phyloP scores from a whole-genome alignment of 2,329 filamentous ascomycete genomes.

The Massarina eburnea region DNA sequence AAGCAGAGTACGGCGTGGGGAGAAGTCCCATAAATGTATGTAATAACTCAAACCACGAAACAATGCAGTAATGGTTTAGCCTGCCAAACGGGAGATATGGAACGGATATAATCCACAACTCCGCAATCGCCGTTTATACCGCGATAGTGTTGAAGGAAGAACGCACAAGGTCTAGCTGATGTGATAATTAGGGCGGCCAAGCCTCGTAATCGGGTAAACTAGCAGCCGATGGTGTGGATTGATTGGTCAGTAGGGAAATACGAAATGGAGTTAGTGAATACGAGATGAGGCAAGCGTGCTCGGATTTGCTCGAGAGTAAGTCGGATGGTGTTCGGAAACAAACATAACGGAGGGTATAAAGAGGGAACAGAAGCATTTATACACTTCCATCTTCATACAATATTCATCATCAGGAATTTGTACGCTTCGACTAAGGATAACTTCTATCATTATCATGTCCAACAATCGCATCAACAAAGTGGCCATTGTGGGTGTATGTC shows the following conservation, averaged over 20 bases:
- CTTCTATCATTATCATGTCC: not conserved
- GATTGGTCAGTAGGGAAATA: not conserved
- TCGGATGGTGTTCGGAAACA: not conserved
- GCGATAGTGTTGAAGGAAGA: not conserved
- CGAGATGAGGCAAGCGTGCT: no score
- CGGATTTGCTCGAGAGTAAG: no score
- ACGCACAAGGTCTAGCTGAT: not conserved
- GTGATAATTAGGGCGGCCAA: not conserved
- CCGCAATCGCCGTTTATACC: no score
- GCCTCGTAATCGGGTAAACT: not conserved
- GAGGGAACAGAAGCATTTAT: not conserved
- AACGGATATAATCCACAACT: no score
- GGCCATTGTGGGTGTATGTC: conserved; percentile 41
- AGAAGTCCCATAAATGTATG: no score
- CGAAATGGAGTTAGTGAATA: no score
- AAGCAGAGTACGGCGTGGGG: no score
- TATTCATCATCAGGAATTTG: not conserved
- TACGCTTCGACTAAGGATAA: not conserved
- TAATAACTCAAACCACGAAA: no score
- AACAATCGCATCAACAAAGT: conserved; percentile 35
- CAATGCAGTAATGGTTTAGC: not conserved
- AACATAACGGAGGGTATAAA: not conserved
- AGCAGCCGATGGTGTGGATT: not conserved
- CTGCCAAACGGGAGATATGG: no score
- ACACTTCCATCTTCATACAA: not conserved